phyloP scores from a whole-genome alignment of 192 early-diverging fungal genomes.

The Allomyces javanicus region DNA sequence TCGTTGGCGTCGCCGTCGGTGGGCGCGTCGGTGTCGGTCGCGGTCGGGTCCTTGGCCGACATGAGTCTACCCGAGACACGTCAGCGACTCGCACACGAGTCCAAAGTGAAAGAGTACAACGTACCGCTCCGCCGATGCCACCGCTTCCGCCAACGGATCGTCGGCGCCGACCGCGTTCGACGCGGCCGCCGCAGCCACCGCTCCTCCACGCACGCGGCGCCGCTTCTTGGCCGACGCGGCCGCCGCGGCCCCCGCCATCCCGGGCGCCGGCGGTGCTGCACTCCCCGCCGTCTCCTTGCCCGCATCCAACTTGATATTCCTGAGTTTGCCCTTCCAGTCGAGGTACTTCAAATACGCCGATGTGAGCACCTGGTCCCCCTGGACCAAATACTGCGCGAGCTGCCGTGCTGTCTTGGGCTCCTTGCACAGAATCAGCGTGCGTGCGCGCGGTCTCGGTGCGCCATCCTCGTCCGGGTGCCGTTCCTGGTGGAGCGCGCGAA shows the following conservation, averaged over 20 bases:
- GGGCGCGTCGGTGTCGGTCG: neutral
- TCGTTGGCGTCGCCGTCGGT: constrained; percentile 1
- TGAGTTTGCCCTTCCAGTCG: constrained; percentile 36
- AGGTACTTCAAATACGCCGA: constrained; percentile 48
- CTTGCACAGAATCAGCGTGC: neutral
- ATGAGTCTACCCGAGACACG: no score
- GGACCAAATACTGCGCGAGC: constrained; percentile 1
- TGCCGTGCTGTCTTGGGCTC: neutral
- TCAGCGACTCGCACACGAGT: neutral
- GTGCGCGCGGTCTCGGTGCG: no score
- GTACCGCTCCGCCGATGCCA: constrained; percentile 17
- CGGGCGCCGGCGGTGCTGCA: no score
- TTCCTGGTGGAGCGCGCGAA: constrained; percentile 9
- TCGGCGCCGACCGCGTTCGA: constrained; percentile 5
- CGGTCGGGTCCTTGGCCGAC: constrained; percentile 2
- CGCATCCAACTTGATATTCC: constrained; percentile 3
- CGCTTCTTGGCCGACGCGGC: constrained; percentile 21
- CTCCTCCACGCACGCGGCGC: constrained; percentile 17
- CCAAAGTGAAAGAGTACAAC: constrained; percentile 2
- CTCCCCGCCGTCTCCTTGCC: no score
- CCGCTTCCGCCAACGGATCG: constrained; percentile 17
- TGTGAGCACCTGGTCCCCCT: constrained; percentile 11
- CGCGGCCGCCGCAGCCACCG: constrained; percentile 5
- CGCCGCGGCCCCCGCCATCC: no score
- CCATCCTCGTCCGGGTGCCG: no score